Evolutionary conservation across 371 early-diverging fungal genomes (phyloP).

Genomic region (Mortierella sp.): DNA sequence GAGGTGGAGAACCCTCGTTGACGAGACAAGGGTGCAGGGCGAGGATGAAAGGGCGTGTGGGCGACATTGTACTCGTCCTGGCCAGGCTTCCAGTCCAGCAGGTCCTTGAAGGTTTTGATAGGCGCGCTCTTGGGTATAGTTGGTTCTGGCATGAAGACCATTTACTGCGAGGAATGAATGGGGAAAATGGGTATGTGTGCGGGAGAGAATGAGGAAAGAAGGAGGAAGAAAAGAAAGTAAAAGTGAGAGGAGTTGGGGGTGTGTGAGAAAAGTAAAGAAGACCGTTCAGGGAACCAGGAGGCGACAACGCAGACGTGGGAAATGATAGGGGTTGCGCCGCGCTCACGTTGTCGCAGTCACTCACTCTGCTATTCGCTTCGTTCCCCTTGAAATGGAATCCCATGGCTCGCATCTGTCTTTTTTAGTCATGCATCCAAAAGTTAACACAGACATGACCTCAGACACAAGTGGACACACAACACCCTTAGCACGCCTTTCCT

Average conservation of each 20-base stretch:
- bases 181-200: neutral
- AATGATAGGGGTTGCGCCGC: too few relatives aligned
- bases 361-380: too few relatives aligned
- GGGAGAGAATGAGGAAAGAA: neutral
- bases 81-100: conserved; percentile 53
- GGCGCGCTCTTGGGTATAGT: conserved; percentile 33
- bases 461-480: neutral
- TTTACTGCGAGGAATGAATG: neutral
- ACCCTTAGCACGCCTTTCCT: conserved; percentile 38
- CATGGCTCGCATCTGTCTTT: too few relatives aligned
- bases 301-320: too few relatives aligned
- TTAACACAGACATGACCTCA: conserved; percentile 1
- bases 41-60: conserved; percentile 40
- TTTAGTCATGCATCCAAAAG: too few relatives aligned
- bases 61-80: conserved; percentile 52
- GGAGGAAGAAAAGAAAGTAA: neutral
- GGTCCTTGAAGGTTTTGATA: conserved; percentile 38
- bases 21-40: conserved; percentile 19
- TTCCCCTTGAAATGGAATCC: too few relatives aligned
- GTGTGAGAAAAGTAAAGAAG: conserved; percentile 10
- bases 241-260: neutral
- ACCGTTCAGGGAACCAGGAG: too few relatives aligned
- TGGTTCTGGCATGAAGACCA: conserved; percentile 15
- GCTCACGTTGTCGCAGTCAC: too few relatives aligned
- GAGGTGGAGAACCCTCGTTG: neutral